Evolutionary conservation across 176 grass and related monocot species (phyloP).

Genomic region (Cymbopogon citratus): DNA sequence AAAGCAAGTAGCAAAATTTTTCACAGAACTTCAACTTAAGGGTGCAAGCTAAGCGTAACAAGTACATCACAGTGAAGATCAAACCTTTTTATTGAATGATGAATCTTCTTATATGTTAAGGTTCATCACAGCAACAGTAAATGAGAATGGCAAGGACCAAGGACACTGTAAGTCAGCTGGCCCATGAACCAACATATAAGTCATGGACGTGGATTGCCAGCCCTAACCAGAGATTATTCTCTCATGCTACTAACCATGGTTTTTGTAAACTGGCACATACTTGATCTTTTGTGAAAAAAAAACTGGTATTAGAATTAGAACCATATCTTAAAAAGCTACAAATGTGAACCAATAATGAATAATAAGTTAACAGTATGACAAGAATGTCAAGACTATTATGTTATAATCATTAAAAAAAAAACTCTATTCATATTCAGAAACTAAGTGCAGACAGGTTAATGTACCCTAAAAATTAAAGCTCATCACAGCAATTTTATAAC

Average conservation of each 20-base stretch:
- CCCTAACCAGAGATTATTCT: neutral
- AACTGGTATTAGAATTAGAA: too few species aligned
- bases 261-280: neutral
- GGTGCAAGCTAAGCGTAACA: neutral
- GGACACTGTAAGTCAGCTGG: neutral
- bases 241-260: neutral
- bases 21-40: neutral
- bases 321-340: neutral
- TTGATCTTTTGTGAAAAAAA: neutral
- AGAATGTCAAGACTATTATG: neutral
- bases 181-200: neutral
- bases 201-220: too few species aligned
- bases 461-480: slow-evolving; percentile 21
- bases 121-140: neutral
- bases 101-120: slow-evolving; percentile 10
- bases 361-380: neutral
- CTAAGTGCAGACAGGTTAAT: neutral
- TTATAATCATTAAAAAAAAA: neutral
- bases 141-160: neutral
- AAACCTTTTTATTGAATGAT: neutral
- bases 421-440: slow-evolving; percentile 2
- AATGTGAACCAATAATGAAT: neutral
- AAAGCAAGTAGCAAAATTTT: neutral
- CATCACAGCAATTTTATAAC: slow-evolving; percentile 29
- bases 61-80: neutral